Percentiles rank a stretch among this genome's conserved stretches.
These are phyloP conservation scores for Chenopodium formosanum DNA, from an alignment of 148 eudicot species.

Conservation along the genomic window DNA sequence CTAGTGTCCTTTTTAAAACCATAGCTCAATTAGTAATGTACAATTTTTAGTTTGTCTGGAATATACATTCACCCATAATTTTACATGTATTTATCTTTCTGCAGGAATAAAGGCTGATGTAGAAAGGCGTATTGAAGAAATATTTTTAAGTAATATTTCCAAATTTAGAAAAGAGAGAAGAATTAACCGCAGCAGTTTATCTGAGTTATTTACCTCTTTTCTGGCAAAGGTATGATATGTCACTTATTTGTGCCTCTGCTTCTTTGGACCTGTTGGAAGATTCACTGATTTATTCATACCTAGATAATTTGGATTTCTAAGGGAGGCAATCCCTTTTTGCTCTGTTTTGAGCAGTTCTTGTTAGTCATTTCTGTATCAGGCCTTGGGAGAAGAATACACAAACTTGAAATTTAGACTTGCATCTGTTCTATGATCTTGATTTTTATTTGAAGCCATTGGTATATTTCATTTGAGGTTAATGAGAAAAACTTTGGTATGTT, in stretches of 20 bases:
- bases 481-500: neutral
- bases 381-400: neutral
- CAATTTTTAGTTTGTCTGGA: neutral
- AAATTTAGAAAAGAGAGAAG: conserved; percentile 46
- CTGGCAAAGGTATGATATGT: conserved; percentile 54
- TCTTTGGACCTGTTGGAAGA: neutral
- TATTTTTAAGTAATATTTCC: conserved; percentile 50
- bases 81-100: conserved; percentile 9
- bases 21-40: neutral
- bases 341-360: neutral
- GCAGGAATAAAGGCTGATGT: conserved; percentile 80
- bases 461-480: neutral
- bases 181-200: conserved; percentile 53
- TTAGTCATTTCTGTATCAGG: neutral
- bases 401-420: neutral
- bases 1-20: neutral
- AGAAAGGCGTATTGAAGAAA: conserved; percentile 65
- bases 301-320: neutral
- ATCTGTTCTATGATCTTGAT: neutral
- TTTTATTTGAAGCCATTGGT: neutral
- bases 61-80: neutral
- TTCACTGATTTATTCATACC: neutral
- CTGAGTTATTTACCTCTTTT: conserved; percentile 79
- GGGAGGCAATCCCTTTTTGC: neutral
- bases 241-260: neutral